Evolutionary conservation across 805 yeast species (phyloP).

Genomic region (Debaryomyces prosopidis): DNA sequence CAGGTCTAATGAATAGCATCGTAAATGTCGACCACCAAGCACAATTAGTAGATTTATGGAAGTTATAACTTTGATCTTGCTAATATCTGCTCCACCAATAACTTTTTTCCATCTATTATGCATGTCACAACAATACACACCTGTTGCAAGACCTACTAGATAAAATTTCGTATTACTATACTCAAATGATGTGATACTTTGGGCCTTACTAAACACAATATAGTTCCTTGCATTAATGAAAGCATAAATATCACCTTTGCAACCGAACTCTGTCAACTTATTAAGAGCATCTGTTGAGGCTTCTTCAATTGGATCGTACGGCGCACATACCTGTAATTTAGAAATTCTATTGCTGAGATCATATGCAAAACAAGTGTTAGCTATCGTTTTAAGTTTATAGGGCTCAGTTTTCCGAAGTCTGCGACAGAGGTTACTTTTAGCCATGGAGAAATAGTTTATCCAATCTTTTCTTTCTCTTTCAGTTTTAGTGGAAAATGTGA

Average conservation of each 20-base stretch:
- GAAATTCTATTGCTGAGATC: conserved; percentile 51
- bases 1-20: conserved; percentile 64
- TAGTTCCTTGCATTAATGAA: conserved; percentile 18
- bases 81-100: conserved; percentile 50
- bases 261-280: conserved; percentile 21
- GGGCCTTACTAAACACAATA: conserved; percentile 35
- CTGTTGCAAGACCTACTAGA: conserved; percentile 62
- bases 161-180: conserved; percentile 47
- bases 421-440: conserved; percentile 39
- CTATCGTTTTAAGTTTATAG: conserved; percentile 50
- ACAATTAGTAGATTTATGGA: conserved; percentile 57
- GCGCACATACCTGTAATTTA: conserved; percentile 54
- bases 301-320: conserved; percentile 51
- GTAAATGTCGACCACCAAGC: conserved; percentile 57
- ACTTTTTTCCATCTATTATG: conserved; percentile 60
- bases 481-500: conserved; percentile 49
- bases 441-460: conserved; percentile 51
- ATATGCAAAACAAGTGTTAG: conserved; percentile 65
- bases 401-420: conserved; percentile 47
- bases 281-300: conserved; percentile 21
- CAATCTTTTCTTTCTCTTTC: conserved; percentile 57
- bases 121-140: conserved; percentile 56
- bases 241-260: conserved; percentile 24
- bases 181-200: conserved; percentile 47
- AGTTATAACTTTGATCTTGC: conserved; percentile 61